Evolutionary conservation across 208 protist genomes (phyloP).

Genomic region (Trypanosoma conorhini): DNA sequence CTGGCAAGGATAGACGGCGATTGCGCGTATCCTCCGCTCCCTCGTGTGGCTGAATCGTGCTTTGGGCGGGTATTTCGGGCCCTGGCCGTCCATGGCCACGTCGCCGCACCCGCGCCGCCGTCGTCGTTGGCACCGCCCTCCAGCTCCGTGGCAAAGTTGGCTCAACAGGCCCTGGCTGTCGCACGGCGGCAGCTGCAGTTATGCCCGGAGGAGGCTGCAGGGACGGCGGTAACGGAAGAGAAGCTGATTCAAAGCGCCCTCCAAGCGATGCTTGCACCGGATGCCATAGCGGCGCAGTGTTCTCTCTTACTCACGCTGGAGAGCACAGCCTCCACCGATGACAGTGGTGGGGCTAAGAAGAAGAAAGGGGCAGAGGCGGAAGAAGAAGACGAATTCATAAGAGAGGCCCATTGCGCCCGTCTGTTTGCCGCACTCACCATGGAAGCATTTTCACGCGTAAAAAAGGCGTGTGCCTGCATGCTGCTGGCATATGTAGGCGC

Average conservation of each 20-base stretch:
- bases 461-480: conserved; percentile 21
- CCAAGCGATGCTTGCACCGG: conserved; percentile 13
- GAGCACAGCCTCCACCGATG: not conserved
- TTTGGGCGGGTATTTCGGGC: conserved; percentile 24
- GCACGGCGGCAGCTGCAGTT: not conserved
- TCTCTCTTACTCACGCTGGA: conserved; percentile 22
- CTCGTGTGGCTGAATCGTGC: conserved; percentile 22
- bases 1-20: not conserved
- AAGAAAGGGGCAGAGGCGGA: not conserved
- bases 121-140: conserved; percentile 3
- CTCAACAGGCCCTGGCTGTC: conserved; percentile 3
- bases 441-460: conserved; percentile 32
- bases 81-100: conserved; percentile 9
- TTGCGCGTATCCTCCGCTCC: conserved; percentile 23
- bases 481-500: conserved; percentile 38
- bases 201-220: not conserved
- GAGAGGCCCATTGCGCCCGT: conserved; percentile 13
- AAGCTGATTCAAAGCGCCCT: conserved; percentile 11
- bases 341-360: not conserved
- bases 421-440: conserved; percentile 38
- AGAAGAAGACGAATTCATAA: not conserved
- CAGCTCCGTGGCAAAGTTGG: conserved; percentile 9
- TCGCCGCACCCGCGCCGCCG: conserved; percentile 1
- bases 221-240: not conserved
- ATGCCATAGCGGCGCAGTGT: not conserved